Base-by-base conservation (phyloP, 306 rosid species). In the Quercus aquifolioides region DNA sequence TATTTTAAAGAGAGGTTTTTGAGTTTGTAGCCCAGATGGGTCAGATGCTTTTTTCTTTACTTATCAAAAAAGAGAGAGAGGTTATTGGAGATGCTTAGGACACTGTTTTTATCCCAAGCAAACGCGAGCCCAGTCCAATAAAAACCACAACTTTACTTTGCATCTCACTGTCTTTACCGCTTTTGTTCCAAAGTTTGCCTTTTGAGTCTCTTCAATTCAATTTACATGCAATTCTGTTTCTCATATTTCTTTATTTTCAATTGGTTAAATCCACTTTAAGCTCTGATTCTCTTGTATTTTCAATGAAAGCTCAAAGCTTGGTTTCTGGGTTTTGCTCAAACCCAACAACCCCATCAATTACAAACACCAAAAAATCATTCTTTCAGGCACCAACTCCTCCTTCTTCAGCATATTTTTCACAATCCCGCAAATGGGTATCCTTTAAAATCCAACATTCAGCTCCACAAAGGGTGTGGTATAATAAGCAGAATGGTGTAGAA, bases 281-380 rank as follows among this genome's bases (percentile, higher is more conserved):
- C 38, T 63, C 41, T 63, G 18, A 13, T 63, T 35, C 4, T 14
- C 4, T 69, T 52, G 5, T 28, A 17, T n/a, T 31, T 70, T 60
- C 63, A 8, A 90, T 90, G 90, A 88, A 86, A 74, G 82, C 79
- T 72, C 84, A 58, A 59, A 71, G 30, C 31, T 55, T 83, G 60
- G 19, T 84, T 38, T 81, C 84, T 83, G 80, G 85, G 62, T 55
- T 87, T 59, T 87, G 69, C 76, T 85, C 90, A 30, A 84, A 86
- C 38, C 19, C 68, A 1, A 23, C 71, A 1, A 25, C 71, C 15
- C 79, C 86, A 28, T 65, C 87, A 4, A 35, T 75, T 78, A 84
- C 72, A 74, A 58, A 31, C 26, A 71, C 82, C 55, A 87, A 87
- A 58, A 78, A 73, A 25, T 54, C 74, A 12, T 52, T 81, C 58